Evolutionary conservation across 495 filamentous ascomycete species (phyloP).

Genomic region (Talaromyces borbonicus): DNA sequence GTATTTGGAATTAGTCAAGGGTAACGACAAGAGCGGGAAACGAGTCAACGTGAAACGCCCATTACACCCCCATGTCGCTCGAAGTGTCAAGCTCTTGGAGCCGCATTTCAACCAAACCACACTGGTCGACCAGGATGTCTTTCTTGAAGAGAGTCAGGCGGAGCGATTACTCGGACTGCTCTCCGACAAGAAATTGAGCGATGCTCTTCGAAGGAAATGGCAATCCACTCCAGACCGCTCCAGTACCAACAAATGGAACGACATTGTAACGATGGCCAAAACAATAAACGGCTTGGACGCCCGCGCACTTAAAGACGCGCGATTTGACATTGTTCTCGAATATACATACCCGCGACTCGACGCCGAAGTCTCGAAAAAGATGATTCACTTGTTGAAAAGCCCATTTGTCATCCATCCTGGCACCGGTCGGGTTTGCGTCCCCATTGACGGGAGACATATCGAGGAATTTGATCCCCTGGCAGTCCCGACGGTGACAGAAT

Average conservation of each 20-base stretch:
- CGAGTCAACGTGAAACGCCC: slow-evolving; percentile 78
- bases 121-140: slow-evolving; percentile 78
- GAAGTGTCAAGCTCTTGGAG: slow-evolving; percentile 75
- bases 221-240: slow-evolving; percentile 65
- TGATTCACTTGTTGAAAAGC: slow-evolving; percentile 93
- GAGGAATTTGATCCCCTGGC: slow-evolving; percentile 78
- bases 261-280: slow-evolving; percentile 80
- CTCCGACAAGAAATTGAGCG: slow-evolving; percentile 63
- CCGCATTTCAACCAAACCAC: slow-evolving; percentile 72
- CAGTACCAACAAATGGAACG: slow-evolving; percentile 76
- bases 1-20: slow-evolving; percentile 79
- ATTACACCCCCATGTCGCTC: slow-evolving; percentile 78
- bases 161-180: slow-evolving; percentile 69
- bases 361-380: slow-evolving; percentile 90
- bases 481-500: slow-evolving; percentile 75
- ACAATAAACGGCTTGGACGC: slow-evolving; percentile 55
- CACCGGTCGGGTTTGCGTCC: slow-evolving; percentile 89
- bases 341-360: slow-evolving; percentile 98
- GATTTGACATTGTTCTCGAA: slow-evolving; percentile 89
- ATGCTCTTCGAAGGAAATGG: slow-evolving; percentile 82
- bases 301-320: slow-evolving; percentile 66
- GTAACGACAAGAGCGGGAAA: slow-evolving; percentile 76
- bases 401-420: slow-evolving; percentile 95
- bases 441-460: slow-evolving; percentile 61
- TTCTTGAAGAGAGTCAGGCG: slow-evolving; percentile 52